Conservation (phyloP, 2,329 filamentous ascomycete species). For the Colletotrichum sp. region DNA sequence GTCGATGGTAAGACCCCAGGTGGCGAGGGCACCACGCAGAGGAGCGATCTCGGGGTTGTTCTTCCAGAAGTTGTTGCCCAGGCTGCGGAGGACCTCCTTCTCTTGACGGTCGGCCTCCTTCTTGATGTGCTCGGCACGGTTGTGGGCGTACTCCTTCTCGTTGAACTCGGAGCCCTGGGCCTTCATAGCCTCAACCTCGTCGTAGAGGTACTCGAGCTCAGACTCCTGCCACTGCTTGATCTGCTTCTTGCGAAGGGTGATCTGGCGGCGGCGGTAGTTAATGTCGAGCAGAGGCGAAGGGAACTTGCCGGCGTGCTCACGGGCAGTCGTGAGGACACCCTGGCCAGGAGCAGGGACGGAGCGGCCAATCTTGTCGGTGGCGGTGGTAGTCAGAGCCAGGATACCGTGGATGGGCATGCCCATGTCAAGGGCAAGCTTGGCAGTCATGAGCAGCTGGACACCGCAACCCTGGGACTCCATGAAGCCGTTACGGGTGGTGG, state of each 20-base stretch:
- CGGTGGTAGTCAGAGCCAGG: slow-evolving; percentile 90
- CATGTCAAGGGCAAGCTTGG: slow-evolving; percentile 95
- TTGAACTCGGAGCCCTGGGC: slow-evolving; percentile 75
- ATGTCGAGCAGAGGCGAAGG: slow-evolving; percentile 96
- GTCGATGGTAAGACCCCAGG: slow-evolving; percentile 97
- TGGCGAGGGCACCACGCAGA: slow-evolving; percentile 92
- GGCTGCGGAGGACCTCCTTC: slow-evolving; percentile 88
- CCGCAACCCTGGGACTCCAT: slow-evolving; percentile 99
- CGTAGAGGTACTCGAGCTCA: slow-evolving; percentile 89
- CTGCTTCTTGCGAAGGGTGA: slow-evolving; percentile 90
- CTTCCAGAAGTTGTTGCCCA: slow-evolving; percentile 99
- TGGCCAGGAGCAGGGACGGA: slow-evolving; percentile 96
- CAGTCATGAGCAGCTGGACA: slow-evolving; percentile 98
- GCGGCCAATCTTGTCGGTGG: slow-evolving; percentile 98
- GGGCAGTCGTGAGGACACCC: slow-evolving; percentile 94
- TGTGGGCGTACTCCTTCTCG: slow-evolving; percentile 83
- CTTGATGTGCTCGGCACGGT: slow-evolving; percentile 86
- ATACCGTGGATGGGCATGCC: slow-evolving; percentile 97
- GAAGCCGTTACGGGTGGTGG: slow-evolving; percentile 95
- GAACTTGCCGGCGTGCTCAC: slow-evolving; percentile 90
- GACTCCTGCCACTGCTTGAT: slow-evolving; percentile 97
- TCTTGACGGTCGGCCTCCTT: slow-evolving; percentile 85
- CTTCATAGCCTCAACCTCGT: slow-evolving; percentile 92
- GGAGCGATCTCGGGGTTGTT: slow-evolving; percentile 92
- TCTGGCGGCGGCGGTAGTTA: slow-evolving; percentile 94